Conservation (phyloP, 257 asterid genomes). For the Lavandula angustifolia region DNA sequence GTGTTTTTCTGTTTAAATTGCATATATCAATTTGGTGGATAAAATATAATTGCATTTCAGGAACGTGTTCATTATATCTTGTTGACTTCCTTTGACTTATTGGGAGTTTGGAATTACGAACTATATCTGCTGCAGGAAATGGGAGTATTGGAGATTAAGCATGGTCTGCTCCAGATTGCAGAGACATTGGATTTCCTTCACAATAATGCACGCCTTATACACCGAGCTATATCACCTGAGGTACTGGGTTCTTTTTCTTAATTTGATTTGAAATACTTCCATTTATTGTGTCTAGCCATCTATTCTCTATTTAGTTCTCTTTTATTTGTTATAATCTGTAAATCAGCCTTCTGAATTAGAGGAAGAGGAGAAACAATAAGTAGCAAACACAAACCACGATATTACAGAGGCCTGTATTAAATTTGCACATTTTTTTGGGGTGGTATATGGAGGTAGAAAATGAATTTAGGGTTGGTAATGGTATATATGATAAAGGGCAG, state of each 20-base stretch:
- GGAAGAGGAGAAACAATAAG: slow-evolving; percentile 12
- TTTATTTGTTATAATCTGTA: slow-evolving; percentile 8
- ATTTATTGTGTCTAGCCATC: slow-evolving; percentile 1
- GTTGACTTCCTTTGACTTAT: slow-evolving; percentile 2
- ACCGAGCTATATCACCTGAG: slow-evolving; percentile 93
- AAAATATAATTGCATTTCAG: slow-evolving; percentile 21
- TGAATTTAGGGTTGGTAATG: neutral
- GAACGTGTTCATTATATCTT: neutral
- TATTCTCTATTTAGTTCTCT: slow-evolving; percentile 10
- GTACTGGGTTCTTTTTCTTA: slow-evolving; percentile 38
- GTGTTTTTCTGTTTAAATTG: slow-evolving; percentile 8
- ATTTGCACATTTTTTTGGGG: neutral
- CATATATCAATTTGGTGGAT: slow-evolving; percentile 19
- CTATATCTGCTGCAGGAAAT: slow-evolving; percentile 65
- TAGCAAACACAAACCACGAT: neutral
- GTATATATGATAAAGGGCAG: neutral
- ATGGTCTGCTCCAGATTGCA: slow-evolving; percentile 91
- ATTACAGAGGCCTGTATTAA: slow-evolving; percentile 7
- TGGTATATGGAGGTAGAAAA: slow-evolving; percentile 11
- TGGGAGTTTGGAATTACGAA: slow-evolving; percentile 13
- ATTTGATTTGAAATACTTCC: neutral
- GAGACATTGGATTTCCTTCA: slow-evolving; percentile 98
- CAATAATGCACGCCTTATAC: slow-evolving; percentile 89
- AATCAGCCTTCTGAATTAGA: slow-evolving; percentile 7
- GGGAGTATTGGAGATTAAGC: slow-evolving; percentile 97